These are phyloP conservation scores for Veloboletus limbatus DNA, from an alignment of 1,284 basidiomycete species.

Conservation along the genomic window DNA sequence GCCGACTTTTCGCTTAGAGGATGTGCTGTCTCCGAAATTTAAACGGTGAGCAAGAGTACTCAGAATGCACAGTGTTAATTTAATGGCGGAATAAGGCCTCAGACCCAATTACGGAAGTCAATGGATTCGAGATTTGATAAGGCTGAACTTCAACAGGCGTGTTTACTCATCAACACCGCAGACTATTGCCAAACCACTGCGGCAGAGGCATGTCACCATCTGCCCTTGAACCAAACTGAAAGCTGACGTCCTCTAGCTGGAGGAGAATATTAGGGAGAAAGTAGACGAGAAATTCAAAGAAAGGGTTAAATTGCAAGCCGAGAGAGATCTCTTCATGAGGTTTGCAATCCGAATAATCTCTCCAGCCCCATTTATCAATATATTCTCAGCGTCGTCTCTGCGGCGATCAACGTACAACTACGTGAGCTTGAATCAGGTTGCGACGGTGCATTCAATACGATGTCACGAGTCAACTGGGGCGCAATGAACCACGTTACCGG, in stretches of 20 bases:
- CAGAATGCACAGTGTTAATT: neutral
- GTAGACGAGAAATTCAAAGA: constrained; percentile 75
- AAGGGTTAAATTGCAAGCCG: constrained; percentile 78
- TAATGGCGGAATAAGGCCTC: constrained; percentile 31
- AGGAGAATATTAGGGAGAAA: constrained; percentile 86
- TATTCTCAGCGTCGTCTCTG: constrained; percentile 69
- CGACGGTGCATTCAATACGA: constrained; percentile 72
- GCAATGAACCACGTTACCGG: constrained; percentile 80
- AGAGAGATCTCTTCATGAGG: constrained; percentile 88
- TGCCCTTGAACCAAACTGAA: neutral
- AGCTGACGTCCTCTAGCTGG: constrained; percentile 56
- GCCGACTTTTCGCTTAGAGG: constrained; percentile 51
- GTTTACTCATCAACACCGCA: constrained; percentile 91
- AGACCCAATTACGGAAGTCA: constrained; percentile 57
- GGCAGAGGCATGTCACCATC: constrained; percentile 55
- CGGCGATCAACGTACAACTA: constrained; percentile 74
- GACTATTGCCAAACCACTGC: constrained; percentile 97
- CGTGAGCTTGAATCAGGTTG: constrained; percentile 80
- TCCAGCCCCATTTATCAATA: constrained; percentile 6
- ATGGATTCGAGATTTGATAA: constrained; percentile 74
- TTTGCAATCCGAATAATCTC: constrained; percentile 33
- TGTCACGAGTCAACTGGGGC: constrained; percentile 78
- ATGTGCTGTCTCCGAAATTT: constrained; percentile 72
- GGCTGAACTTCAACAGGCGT: constrained; percentile 75
- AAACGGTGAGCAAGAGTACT: constrained; percentile 50